Conservation (phyloP, 208 protist genomes). For the Endotrypanum monterogeii region DNA sequence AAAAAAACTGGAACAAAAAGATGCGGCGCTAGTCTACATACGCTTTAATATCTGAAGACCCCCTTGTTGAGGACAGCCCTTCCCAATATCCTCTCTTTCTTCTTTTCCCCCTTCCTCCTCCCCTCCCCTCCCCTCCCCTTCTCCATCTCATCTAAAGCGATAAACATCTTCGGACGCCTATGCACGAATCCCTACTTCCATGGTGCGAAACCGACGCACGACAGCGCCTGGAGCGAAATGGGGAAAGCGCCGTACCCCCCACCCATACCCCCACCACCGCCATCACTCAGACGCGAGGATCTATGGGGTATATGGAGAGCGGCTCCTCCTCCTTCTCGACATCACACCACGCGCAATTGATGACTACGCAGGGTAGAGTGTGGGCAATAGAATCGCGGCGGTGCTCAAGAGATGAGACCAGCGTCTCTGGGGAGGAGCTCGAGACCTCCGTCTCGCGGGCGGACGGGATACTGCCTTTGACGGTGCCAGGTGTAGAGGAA, state of each 20-base stretch:
- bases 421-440: background rate
- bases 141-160: too few species aligned
- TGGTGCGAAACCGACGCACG: background rate
- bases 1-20: background rate
- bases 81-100: background rate
- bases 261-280: background rate
- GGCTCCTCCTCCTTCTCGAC: conserved; percentile 32
- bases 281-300: background rate
- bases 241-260: background rate
- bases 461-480: background rate
- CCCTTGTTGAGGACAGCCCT: background rate
- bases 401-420: background rate
- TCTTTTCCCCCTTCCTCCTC: too few species aligned
- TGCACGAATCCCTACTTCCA: too few species aligned
- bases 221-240: background rate
- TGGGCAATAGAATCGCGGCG: conserved; percentile 21
- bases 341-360: conserved; percentile 76
- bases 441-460: background rate
- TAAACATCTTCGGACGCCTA: too few species aligned
- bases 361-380: conserved; percentile 62
- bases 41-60: background rate
- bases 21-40: background rate
- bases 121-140: background rate
- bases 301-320: background rate
- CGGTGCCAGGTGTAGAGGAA: background rate